These are phyloP conservation scores for Phytophthora colocasiae DNA, from an alignment of 352 stramenopile genomes.

Conservation along the genomic window DNA sequence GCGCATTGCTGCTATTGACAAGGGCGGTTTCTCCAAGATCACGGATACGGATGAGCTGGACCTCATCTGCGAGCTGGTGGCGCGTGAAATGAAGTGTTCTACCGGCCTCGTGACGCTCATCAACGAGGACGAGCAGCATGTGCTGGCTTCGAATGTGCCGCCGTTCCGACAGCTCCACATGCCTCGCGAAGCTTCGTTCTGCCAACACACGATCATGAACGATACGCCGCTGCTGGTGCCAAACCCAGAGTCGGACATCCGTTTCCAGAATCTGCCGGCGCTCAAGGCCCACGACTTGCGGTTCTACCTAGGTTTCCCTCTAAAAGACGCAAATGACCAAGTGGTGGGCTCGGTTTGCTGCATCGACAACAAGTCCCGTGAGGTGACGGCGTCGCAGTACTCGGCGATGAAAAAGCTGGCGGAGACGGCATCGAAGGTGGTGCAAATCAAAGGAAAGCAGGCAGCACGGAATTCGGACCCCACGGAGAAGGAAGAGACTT, in stretches of 20 bases:
- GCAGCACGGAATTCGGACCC: constrained; percentile 6
- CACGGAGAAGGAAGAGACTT: constrained; percentile 2
- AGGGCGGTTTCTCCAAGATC: constrained; percentile 47
- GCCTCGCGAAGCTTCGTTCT: constrained; percentile 68
- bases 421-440: constrained; percentile 52
- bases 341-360: constrained; percentile 76
- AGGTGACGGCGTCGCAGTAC: constrained; percentile 68
- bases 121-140: constrained; percentile 52
- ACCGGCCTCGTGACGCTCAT: constrained; percentile 66
- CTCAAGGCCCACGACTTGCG: constrained; percentile 39
- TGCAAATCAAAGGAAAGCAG: constrained; percentile 43
- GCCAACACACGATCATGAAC: constrained; percentile 74
- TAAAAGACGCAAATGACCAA: constrained; percentile 50
- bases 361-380: constrained; percentile 49
- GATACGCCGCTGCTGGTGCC: constrained; percentile 64
- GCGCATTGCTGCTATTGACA: constrained; percentile 50
- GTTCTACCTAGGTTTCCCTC: constrained; percentile 55
- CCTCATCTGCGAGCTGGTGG: constrained; percentile 66
- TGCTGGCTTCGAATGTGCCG: constrained; percentile 47
- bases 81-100: constrained; percentile 62
- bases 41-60: constrained; percentile 63
- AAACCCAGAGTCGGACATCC: constrained; percentile 66
- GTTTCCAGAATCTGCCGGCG: constrained; percentile 57
- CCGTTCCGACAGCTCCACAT: constrained; percentile 47
- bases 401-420: constrained; percentile 56